These are phyloP conservation scores for Andrographis paniculata DNA, from an alignment of 305 asterid genomes.

Conservation along the genomic window DNA sequence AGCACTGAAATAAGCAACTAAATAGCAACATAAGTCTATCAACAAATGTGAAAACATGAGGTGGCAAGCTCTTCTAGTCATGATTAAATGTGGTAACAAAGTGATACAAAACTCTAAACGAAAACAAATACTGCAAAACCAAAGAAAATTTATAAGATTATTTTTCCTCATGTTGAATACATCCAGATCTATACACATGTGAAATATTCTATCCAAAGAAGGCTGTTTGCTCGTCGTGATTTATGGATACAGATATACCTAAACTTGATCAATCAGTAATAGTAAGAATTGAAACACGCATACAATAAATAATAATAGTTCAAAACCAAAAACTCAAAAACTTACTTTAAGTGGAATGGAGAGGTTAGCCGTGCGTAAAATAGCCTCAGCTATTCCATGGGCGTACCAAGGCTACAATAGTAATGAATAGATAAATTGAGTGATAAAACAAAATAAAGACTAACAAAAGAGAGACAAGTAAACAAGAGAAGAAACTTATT, in stretches of 20 bases:
- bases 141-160: background rate
- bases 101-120: background rate
- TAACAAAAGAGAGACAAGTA: slow-evolving; percentile 3
- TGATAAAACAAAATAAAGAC: slow-evolving; percentile 3
- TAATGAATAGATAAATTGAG: slow-evolving; percentile 2
- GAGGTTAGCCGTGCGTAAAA: slow-evolving; percentile 78
- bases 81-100: background rate
- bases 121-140: background rate
- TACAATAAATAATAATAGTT: too few species aligned
- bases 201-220: slow-evolving; percentile 4
- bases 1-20: background rate
- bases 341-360: slow-evolving; percentile 87
- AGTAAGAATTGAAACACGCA: too few species aligned
- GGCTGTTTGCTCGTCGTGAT: slow-evolving; percentile 7
- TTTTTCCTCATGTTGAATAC: background rate
- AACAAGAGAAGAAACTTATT: too few species aligned
- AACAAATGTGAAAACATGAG: background rate
- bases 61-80: background rate
- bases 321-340: slow-evolving; percentile 18
- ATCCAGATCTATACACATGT: background rate
- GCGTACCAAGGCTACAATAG: slow-evolving; percentile 95
- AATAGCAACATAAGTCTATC: background rate
- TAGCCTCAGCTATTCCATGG: slow-evolving; percentile 95
- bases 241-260: background rate
- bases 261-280: slow-evolving; percentile 9